Evolutionary conservation across 129 eudicot species (phyloP).

Genomic region (Lonicera japonica): DNA sequence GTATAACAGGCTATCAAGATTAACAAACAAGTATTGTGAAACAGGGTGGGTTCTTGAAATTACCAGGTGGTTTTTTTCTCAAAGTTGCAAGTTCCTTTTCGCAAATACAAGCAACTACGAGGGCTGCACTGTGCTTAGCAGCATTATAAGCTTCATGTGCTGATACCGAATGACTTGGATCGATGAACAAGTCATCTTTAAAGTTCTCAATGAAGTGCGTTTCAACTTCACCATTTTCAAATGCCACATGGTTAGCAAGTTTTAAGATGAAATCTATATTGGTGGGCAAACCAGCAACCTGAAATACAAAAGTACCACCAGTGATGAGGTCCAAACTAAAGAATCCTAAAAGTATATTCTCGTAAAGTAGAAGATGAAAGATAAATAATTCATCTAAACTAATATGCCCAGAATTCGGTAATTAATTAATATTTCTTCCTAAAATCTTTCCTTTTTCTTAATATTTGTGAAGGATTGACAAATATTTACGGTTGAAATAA

Average conservation of each 20-base stretch:
- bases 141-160: conserved; percentile 34
- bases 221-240: conserved; percentile 74
- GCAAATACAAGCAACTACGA: conserved; percentile 85
- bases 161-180: conserved; percentile 40
- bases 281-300: conserved; percentile 99
- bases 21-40: neutral
- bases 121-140: conserved; percentile 61
- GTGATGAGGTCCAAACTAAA: conserved; percentile 1
- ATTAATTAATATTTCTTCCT: too few species aligned
- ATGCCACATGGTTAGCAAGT: conserved; percentile 81
- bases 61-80: conserved; percentile 62
- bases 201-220: conserved; percentile 88
- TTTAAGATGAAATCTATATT: conserved; percentile 75
- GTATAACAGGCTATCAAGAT: conserved; percentile 12
- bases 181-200: conserved; percentile 64
- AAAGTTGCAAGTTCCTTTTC: conserved; percentile 46
- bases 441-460: too few species aligned
- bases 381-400: neutral
- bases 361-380: neutral
- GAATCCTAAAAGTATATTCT: neutral
- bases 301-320: conserved; percentile 13
- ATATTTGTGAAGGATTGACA: too few species aligned
- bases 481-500: too few species aligned
- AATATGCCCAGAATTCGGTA: too few species aligned
- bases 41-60: neutral